Conservation (phyloP, 257 asterid species). For the Anisodus tanguticus region DNA sequence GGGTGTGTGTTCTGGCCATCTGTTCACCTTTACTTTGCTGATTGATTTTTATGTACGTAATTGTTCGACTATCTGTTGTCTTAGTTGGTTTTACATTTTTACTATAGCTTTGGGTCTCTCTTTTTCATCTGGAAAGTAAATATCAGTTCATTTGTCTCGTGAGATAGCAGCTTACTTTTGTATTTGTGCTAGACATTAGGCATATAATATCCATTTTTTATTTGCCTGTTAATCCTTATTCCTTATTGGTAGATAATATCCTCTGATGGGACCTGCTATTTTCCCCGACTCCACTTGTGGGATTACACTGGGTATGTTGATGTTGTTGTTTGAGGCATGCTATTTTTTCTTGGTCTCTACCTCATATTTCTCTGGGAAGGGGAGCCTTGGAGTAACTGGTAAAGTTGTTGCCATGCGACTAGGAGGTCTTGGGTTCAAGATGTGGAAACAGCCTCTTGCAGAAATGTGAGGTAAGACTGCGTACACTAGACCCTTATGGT, state of each 20-base stretch:
- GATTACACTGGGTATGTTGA: no score
- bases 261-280: not conserved
- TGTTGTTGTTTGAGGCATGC: not conserved
- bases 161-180: slow-evolving; percentile 8
- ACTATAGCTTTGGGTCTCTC: not conserved
- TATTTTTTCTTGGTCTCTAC: not conserved
- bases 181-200: not conserved
- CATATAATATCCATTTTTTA: not conserved
- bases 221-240: not conserved
- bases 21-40: not conserved
- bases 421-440: no score
- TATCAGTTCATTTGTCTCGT: slow-evolving; percentile 23
- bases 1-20: not conserved
- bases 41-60: not conserved
- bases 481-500: no score
- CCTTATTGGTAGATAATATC: not conserved
- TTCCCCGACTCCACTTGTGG: no score
- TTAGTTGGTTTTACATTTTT: not conserved
- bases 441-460: no score
- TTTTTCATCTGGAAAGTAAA: not conserved
- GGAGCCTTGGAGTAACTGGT: no score
- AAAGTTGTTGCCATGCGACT: no score
- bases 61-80: not conserved
- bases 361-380: no score
- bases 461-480: no score